Evolutionary conservation across 441 rosid genomes (phyloP).

Genomic region (Gossypium lobatum): DNA sequence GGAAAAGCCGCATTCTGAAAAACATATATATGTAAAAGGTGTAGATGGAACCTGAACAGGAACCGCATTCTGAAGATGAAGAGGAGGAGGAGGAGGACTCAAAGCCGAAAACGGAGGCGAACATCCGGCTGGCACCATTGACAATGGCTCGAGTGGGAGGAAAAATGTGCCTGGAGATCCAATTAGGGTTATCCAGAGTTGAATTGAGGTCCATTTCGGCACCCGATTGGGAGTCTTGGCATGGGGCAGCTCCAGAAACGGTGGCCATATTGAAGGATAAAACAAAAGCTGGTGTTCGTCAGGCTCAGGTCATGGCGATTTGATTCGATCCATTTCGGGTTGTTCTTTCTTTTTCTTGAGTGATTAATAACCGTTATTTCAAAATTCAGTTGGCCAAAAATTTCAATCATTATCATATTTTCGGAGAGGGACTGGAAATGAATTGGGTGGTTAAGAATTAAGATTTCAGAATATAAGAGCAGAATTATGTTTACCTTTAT

Average conservation of each 20-base stretch:
- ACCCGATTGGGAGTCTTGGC: conserved; percentile 32
- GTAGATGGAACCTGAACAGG: conserved; percentile 37
- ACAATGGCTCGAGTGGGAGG: conserved; percentile 77
- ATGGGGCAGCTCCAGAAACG: not conserved
- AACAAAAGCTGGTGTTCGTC: not conserved
- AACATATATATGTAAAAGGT: not conserved
- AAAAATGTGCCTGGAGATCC: conserved; percentile 70
- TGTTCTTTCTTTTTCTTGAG: not conserved
- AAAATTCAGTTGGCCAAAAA: not conserved
- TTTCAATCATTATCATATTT: not conserved
- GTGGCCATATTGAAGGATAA: not conserved
- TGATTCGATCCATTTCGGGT: not conserved
- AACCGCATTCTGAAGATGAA: conserved; percentile 32
- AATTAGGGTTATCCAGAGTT: conserved; percentile 60
- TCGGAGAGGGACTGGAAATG: not conserved
- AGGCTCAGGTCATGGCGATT: not conserved
- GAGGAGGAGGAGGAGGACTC: conserved; percentile 51
- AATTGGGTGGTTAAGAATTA: not conserved
- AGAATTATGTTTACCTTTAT: not conserved
- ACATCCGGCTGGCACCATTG: conserved; percentile 69
- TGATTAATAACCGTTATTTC: not conserved
- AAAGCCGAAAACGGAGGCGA: conserved; percentile 57
- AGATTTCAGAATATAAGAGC: not conserved
- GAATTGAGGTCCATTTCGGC: conserved; percentile 34
- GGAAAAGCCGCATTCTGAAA: not conserved